These are phyloP conservation scores for Neoascochyta sp. DNA, from an alignment of 2,329 filamentous ascomycete genomes.

Conservation along the genomic window DNA sequence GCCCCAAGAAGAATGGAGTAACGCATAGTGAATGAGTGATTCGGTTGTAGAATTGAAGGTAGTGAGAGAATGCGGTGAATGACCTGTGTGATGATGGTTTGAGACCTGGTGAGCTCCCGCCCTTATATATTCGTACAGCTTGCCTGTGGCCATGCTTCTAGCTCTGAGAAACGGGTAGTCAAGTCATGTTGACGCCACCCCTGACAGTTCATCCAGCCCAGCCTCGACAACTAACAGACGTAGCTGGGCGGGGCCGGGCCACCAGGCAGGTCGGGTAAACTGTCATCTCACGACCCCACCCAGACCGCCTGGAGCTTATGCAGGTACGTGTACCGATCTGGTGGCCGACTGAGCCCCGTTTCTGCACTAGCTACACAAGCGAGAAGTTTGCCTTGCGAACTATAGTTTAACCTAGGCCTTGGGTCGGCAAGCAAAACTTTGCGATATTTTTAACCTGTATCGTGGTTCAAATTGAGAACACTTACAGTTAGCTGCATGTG, in stretches of 20 bases:
- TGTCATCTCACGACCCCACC: slow-evolving; percentile 1
- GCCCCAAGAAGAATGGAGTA: slow-evolving; percentile 18
- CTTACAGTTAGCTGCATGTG: slow-evolving; percentile 9
- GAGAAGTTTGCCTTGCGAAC: neutral
- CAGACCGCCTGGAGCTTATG: slow-evolving; percentile 4
- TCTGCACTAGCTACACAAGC: slow-evolving; percentile 2
- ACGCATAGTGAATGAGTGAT: slow-evolving; percentile 15
- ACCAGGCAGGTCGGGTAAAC: slow-evolving; percentile 3
- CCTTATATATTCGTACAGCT: slow-evolving; percentile 6
- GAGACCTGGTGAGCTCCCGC: slow-evolving; percentile 1
- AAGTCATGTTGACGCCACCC: slow-evolving; percentile 5
- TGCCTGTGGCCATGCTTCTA: slow-evolving; percentile 1
- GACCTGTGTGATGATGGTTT: slow-evolving; percentile 6
- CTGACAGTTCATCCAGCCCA: slow-evolving; percentile 2
- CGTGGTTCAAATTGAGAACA: slow-evolving; percentile 5
- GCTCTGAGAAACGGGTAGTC: slow-evolving; percentile 1
- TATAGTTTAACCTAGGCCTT: slow-evolving; percentile 6
- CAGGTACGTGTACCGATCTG: slow-evolving; percentile 6
- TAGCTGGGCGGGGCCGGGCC: slow-evolving; percentile 4
- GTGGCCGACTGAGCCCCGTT: slow-evolving; percentile 4
- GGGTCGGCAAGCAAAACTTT: slow-evolving; percentile 10
- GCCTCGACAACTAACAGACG: slow-evolving; percentile 1
- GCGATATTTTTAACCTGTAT: slow-evolving; percentile 11
- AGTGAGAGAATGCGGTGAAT: slow-evolving; percentile 3
- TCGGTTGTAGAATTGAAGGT: slow-evolving; percentile 1